These are phyloP conservation scores for Moniliella sp. DNA, from an alignment of 1,284 basidiomycete species.

Conservation along the genomic window DNA sequence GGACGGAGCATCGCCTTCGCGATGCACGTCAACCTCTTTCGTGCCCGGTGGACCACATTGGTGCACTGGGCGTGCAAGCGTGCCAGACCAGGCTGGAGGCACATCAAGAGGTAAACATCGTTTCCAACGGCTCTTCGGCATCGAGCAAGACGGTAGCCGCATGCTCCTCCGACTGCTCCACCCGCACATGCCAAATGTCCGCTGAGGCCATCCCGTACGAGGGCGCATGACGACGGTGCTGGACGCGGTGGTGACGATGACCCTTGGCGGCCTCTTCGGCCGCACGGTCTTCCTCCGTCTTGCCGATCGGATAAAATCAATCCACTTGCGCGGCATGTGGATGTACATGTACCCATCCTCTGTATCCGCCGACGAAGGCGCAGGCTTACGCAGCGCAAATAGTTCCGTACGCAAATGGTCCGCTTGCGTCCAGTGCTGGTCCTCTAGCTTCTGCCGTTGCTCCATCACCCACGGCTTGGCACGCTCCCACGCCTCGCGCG, in stretches of 20 bases:
- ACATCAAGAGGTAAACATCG: conserved; percentile 23
- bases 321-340: conserved; percentile 19
- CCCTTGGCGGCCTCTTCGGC: no score
- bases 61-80: conserved; percentile 16
- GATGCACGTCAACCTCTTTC: conserved; percentile 17
- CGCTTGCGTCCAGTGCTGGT: conserved; percentile 9
- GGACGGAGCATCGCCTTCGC: conserved; percentile 16
- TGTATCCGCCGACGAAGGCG: conserved; percentile 20
- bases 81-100: conserved; percentile 20
- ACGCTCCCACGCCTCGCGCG: conserved; percentile 26
- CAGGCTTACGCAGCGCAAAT: conserved; percentile 16
- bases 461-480: conserved; percentile 23
- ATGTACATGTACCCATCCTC: conserved; percentile 24
- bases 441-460: conserved; percentile 27
- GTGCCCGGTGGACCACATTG: conserved; percentile 23
- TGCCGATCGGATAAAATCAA: no score
- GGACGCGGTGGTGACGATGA: no score
- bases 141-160: conserved; percentile 22
- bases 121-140: conserved; percentile 20
- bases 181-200: no score
- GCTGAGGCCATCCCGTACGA: no score
- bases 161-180: conserved; percentile 8
- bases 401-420: conserved; percentile 12
- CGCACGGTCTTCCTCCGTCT: no score
- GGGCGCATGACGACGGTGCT: no score